Evolutionary conservation across 2,329 filamentous ascomycete species (phyloP), one percentile per base, ranked within the genome.

Genomic region (Escovopsis sp.): DNA sequence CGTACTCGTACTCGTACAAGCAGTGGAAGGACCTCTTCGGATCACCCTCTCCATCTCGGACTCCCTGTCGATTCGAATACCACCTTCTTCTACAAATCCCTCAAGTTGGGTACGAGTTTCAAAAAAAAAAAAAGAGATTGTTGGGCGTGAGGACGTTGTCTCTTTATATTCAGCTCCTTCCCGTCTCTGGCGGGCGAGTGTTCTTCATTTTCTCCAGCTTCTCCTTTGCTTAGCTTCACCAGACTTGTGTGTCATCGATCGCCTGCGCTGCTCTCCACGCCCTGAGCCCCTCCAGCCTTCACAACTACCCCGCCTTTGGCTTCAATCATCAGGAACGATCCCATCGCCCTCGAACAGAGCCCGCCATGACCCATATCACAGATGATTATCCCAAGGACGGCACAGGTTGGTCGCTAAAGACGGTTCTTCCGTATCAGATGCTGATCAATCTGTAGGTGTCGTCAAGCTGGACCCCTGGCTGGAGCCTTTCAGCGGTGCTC

Each of bases 381-480:
- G 34, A 10, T 24, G 62, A 72, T 38, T 60, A 77, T 36, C 71
- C 79, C 39, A 76, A 71, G 39, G 82, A 87, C 56, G 81, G 81
- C 59, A 85, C 82, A 45, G 82, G 82, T 85, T 61, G 49, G 65
- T 56, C 31, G 13, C 14, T 15, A 34, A 33, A 5, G n/a, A 24
- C 11, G 8, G 20, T 20, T 9, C 8, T 10, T n/a, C 10, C 20
- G 5, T 4, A 27, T 16, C 10, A 10, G 7, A 35, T 34, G 44
- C 45, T 41, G 35, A 53, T 35, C 35, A 45, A 35, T 20, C 14
- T 25, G 25, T 57, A 94, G 91, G 89, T 52, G 87, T 95, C 40
- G 64, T 93, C 49, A 67, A 84, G 59, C 72, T 96, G 45, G 91
- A 98, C 58, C 86, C 88, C 37, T 96, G 81, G 76, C 77, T 98